phyloP scores from a whole-genome alignment of 2,329 filamentous ascomycete species.

The Podosphaera xanthii region DNA sequence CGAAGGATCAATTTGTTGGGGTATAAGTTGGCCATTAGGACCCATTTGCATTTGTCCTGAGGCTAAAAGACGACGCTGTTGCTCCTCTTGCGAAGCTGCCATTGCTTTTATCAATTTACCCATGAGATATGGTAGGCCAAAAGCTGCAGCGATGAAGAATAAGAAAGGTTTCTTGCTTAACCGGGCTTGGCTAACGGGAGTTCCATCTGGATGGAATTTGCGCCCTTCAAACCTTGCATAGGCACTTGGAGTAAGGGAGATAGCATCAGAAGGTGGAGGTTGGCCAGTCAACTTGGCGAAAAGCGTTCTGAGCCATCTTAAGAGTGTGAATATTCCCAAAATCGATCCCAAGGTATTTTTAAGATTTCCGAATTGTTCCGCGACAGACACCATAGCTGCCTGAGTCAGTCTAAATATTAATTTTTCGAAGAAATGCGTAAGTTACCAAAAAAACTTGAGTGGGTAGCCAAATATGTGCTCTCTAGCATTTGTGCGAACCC shows the following conservation, averaged over 20 bases:
- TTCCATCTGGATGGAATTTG: constrained; percentile 37
- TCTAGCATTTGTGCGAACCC: constrained; percentile 98
- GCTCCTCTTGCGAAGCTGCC: constrained; percentile 65
- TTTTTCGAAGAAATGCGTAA: constrained; percentile 4
- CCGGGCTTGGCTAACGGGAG: constrained; percentile 31
- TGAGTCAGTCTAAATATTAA: constrained; percentile 7
- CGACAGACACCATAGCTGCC: constrained; percentile 87
- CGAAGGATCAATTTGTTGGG: constrained; percentile 49
- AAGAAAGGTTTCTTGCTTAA: constrained; percentile 89
- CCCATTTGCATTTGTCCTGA: constrained; percentile 29
- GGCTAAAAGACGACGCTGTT: constrained; percentile 34
- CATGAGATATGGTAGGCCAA: constrained; percentile 92
- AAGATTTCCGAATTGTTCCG: constrained; percentile 86
- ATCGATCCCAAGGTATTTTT: constrained; percentile 84
- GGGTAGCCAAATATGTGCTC: constrained; percentile 98
- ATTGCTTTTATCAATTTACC: constrained; percentile 78
- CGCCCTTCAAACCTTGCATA: constrained; percentile 78
- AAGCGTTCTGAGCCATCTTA: constrained; percentile 82
- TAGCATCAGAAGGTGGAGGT: constrained; percentile 70
- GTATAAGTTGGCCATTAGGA: constrained; percentile 22
- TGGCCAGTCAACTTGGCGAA: constrained; percentile 84
- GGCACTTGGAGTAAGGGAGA: constrained; percentile 65
- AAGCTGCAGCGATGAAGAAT: constrained; percentile 85
- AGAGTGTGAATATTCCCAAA: constrained; percentile 81
- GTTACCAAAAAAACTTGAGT: constrained; percentile 94